A percentile compares a stretch with the other conserved stretches of the same genome.
Conservation (phyloP, 345 rosid genomes). For the Gossypium thurberi region DNA sequence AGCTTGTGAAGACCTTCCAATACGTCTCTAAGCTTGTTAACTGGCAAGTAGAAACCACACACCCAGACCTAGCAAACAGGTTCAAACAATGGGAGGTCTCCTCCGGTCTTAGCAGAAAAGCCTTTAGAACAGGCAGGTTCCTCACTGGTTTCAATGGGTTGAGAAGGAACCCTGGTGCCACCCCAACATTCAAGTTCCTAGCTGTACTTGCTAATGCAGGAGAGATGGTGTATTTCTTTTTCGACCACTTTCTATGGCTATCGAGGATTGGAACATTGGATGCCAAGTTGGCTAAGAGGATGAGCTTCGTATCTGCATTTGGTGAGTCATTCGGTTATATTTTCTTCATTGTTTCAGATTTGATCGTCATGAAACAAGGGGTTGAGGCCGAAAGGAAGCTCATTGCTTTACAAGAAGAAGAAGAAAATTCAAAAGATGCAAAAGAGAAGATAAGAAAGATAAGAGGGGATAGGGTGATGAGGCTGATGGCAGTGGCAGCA, state of each 20-base stretch:
- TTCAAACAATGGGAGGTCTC: slow-evolving; percentile 94
- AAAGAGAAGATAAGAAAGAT: slow-evolving; percentile 39
- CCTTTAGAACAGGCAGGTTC: slow-evolving; percentile 82
- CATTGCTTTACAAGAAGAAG: not conserved
- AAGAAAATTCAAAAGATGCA: slow-evolving; percentile 22
- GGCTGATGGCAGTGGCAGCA: slow-evolving; percentile 80
- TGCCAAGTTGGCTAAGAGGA: slow-evolving; percentile 48
- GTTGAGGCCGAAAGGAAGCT: slow-evolving; percentile 41
- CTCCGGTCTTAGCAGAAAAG: slow-evolving; percentile 89
- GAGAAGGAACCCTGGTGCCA: slow-evolving; percentile 62
- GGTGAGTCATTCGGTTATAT: slow-evolving; percentile 96
- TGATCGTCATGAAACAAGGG: slow-evolving; percentile 53
- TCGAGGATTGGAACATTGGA: slow-evolving; percentile 82
- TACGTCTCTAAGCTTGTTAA: slow-evolving; percentile 87
- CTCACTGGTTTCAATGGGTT: slow-evolving; percentile 89
- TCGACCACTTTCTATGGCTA: slow-evolving; percentile 91
- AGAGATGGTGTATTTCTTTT: slow-evolving; percentile 93
- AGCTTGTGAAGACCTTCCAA: slow-evolving; percentile 96
- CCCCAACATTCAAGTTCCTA: slow-evolving; percentile 37
- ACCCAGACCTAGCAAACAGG: slow-evolving; percentile 46
- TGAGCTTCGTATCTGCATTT: slow-evolving; percentile 94
- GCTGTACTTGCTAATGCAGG: slow-evolving; percentile 79
- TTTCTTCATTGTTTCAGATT: slow-evolving; percentile 64
- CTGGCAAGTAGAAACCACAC: slow-evolving; percentile 55
- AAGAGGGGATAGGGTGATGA: slow-evolving; percentile 60